Percentiles rank a stretch among this genome's conserved stretches.
These are phyloP conservation scores for Venturia aucupariae DNA, from an alignment of 2,329 filamentous ascomycete genomes.

Conservation along the genomic window DNA sequence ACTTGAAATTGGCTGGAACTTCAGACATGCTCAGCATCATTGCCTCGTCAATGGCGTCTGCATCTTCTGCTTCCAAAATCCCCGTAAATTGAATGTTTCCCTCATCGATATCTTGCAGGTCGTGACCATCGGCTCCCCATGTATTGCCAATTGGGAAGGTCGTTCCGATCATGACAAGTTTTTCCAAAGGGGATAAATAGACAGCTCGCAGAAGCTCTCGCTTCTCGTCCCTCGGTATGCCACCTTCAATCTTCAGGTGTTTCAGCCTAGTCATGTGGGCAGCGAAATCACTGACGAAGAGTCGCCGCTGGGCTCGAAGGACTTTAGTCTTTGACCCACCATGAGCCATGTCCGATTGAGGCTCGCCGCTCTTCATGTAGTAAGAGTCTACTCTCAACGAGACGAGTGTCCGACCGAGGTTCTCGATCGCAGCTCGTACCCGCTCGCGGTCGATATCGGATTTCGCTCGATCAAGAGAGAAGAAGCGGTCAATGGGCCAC, in stretches of 20 bases:
- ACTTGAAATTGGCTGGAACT: constrained; percentile 15
- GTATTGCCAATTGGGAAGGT: constrained; percentile 36
- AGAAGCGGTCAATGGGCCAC: constrained; percentile 40
- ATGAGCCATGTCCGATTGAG: constrained; percentile 22
- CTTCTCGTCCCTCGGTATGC: constrained; percentile 38
- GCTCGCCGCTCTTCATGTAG: constrained; percentile 23
- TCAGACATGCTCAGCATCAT: constrained; percentile 22
- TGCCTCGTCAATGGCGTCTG: constrained; percentile 18
- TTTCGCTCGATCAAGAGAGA: constrained; percentile 24
- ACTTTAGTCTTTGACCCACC: background rate
- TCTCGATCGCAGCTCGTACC: constrained; percentile 27
- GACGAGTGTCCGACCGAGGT: constrained; percentile 30
- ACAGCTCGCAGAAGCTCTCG: constrained; percentile 36
- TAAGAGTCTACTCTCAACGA: constrained; percentile 35
- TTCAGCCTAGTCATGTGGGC: constrained; percentile 33
- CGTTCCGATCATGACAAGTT: constrained; percentile 38
- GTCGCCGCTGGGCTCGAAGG: constrained; percentile 21
- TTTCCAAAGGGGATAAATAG: constrained; percentile 32
- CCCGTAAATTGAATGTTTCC: constrained; percentile 19
- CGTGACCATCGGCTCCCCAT: constrained; percentile 31
- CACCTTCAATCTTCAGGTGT: constrained; percentile 38
- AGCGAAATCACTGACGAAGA: constrained; percentile 36
- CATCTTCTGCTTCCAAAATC: constrained; percentile 25
- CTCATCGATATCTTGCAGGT: constrained; percentile 24
- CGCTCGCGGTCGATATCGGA: constrained; percentile 19